Conservation (phyloP, 140 eudicot genomes). For the Anethum foeniculum region DNA sequence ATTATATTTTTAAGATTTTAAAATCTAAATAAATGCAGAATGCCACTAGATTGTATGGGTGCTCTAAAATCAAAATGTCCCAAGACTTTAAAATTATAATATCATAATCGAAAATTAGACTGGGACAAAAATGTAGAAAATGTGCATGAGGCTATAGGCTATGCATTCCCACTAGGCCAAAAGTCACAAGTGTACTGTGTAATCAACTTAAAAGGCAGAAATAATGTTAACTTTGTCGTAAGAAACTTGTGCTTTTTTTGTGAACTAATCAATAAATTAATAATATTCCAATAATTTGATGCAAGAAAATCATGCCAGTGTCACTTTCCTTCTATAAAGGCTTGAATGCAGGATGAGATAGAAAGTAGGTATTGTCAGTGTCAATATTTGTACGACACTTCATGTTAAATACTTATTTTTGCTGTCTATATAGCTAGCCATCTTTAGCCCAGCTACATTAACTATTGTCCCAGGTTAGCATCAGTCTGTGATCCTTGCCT, state of each 20-base stretch:
- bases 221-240: neutral
- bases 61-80: no score
- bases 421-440: neutral
- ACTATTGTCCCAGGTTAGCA: neutral
- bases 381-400: neutral
- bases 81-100: no score
- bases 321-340: neutral
- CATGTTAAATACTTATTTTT: neutral
- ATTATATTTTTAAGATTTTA: no score
- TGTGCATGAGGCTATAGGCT: neutral
- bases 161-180: neutral
- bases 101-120: neutral
- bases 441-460: neutral
- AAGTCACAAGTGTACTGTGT: conserved; percentile 7
- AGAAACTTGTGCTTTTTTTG: conserved; percentile 1
- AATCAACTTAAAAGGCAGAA: neutral
- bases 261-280: neutral
- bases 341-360: neutral
- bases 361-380: neutral
- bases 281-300: conserved; percentile 8
- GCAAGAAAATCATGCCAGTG: neutral
- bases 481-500: neutral
- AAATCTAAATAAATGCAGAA: no score
- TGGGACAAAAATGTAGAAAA: neutral
- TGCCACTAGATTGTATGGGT: no score